Conservation (phyloP, 495 filamentous ascomycete genomes). For the Penicilliopsis zonata region DNA sequence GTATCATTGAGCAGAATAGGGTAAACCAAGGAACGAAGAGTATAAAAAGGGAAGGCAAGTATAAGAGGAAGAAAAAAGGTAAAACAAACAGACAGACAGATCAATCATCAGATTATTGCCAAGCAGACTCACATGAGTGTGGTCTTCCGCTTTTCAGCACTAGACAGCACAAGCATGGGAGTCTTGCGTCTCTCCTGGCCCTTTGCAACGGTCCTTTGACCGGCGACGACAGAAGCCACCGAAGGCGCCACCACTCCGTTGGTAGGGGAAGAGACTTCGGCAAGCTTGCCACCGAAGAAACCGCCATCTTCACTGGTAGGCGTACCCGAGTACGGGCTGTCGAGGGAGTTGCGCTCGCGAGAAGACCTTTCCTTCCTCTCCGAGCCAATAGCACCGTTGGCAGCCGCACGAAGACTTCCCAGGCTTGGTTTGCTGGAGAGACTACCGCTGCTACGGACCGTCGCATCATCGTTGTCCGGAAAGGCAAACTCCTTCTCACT, state of each 20-base stretch:
- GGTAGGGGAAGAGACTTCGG: constrained; percentile 27
- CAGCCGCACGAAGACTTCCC: constrained; percentile 66
- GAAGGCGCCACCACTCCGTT: constrained; percentile 27
- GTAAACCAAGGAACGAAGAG: no score
- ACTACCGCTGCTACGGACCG: constrained; percentile 69
- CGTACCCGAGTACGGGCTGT: constrained; percentile 33
- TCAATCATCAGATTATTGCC: no score
- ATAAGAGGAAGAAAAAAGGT: no score
- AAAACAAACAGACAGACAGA: no score
- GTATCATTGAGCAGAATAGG: no score
- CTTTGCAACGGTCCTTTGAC: constrained; percentile 30
- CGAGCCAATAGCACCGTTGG: constrained; percentile 75
- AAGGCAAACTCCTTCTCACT: constrained; percentile 78
- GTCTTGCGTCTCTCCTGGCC: constrained; percentile 62
- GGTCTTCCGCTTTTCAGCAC: constrained; percentile 84
- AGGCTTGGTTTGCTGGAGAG: constrained; percentile 68
- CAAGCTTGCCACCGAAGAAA: constrained; percentile 44
- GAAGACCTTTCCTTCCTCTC: constrained; percentile 57
- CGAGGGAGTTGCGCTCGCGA: constrained; percentile 44
- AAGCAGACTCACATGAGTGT: constrained; percentile 46
- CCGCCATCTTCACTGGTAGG: constrained; percentile 48
- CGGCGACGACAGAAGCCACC: constrained; percentile 35
- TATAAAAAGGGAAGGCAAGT: no score
- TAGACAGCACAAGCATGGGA: constrained; percentile 75
- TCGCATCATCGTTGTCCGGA: constrained; percentile 74